Conservation (phyloP, 2,329 filamentous ascomycete species). For the Raffaelea albimanens region DNA sequence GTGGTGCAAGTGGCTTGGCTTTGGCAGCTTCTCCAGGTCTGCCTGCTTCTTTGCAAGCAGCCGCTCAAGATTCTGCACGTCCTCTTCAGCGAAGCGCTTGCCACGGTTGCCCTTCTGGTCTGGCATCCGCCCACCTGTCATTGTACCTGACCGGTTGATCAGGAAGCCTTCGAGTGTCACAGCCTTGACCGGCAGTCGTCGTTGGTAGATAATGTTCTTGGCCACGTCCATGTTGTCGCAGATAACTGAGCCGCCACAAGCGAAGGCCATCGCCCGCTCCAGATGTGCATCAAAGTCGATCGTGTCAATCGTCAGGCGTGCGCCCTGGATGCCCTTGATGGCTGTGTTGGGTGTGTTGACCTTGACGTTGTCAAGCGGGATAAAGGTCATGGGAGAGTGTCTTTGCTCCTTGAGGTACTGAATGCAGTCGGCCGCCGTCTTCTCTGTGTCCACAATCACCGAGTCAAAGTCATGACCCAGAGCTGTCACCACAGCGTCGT, state of each 20-base stretch:
- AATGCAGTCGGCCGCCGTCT: slow-evolving; percentile 88
- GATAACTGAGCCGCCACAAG: slow-evolving; percentile 89
- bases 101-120: slow-evolving; percentile 60
- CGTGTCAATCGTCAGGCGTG: slow-evolving; percentile 86
- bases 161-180: slow-evolving; percentile 93
- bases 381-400: slow-evolving; percentile 81
- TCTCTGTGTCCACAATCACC: slow-evolving; percentile 90
- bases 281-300: slow-evolving; percentile 86
- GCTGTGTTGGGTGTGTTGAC: slow-evolving; percentile 85
- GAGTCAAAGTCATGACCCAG: slow-evolving; percentile 90
- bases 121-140: slow-evolving; percentile 86
- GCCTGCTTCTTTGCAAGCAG: slow-evolving; percentile 65
- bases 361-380: slow-evolving; percentile 94
- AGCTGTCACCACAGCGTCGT: slow-evolving; percentile 85
- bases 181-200: slow-evolving; percentile 80
- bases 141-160: slow-evolving; percentile 91
- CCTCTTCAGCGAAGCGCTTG: slow-evolving; percentile 79
- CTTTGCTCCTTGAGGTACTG: slow-evolving; percentile 88
- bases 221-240: slow-evolving; percentile 82
- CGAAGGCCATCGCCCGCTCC: slow-evolving; percentile 88
- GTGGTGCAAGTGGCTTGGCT: slow-evolving; percentile 61
- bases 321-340: slow-evolving; percentile 78
- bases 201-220: slow-evolving; percentile 80
- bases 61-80: slow-evolving; percentile 75
- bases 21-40: slow-evolving; percentile 72